phyloP scores from a whole-genome alignment of 1,284 basidiomycete species.

The Microbotryum silenes-acaulis region DNA sequence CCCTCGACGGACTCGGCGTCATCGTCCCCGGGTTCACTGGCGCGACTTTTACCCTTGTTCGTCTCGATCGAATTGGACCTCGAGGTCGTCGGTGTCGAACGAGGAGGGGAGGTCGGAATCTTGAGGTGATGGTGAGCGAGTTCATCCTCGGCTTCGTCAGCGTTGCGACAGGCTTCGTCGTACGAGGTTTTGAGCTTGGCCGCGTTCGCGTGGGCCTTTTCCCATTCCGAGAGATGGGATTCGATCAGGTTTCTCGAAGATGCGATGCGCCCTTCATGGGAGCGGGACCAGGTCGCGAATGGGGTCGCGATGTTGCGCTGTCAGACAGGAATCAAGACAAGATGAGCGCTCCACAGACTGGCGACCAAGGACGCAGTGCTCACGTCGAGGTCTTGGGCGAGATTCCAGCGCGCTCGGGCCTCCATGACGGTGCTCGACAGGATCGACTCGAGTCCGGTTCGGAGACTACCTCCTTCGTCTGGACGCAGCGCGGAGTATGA shows the following conservation, averaged over 20 bases:
- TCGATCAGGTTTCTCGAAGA: conserved; percentile 8
- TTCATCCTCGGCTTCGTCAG: conserved; percentile 26
- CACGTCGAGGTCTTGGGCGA: conserved; percentile 25
- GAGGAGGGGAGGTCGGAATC: neutral
- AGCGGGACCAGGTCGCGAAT: conserved; percentile 23
- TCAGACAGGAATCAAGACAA: neutral
- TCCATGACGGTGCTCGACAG: conserved; percentile 18
- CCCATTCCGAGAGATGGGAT: conserved; percentile 10
- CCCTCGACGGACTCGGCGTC: conserved; percentile 9
- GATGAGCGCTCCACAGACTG: neutral
- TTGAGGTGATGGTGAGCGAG: conserved; percentile 8
- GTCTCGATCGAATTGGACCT: neutral
- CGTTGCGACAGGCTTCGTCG: conserved; percentile 17
- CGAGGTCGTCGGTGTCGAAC: neutral
- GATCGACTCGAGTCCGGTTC: conserved; percentile 25
- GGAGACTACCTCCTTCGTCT: conserved; percentile 24
- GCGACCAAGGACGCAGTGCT: neutral
- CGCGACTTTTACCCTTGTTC: conserved; percentile 5
- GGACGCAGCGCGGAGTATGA: neutral
- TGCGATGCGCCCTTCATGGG: conserved; percentile 19
- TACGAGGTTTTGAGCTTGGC: conserved; percentile 11
- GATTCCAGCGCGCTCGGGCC: conserved; percentile 7
- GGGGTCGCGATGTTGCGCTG: conserved; percentile 22
- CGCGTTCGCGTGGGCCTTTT: conserved; percentile 4
- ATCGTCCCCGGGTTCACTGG: neutral